Evolutionary conservation across 2,329 filamentous ascomycete genomes (phyloP).

Genomic region (Leptodontidium sp.): DNA sequence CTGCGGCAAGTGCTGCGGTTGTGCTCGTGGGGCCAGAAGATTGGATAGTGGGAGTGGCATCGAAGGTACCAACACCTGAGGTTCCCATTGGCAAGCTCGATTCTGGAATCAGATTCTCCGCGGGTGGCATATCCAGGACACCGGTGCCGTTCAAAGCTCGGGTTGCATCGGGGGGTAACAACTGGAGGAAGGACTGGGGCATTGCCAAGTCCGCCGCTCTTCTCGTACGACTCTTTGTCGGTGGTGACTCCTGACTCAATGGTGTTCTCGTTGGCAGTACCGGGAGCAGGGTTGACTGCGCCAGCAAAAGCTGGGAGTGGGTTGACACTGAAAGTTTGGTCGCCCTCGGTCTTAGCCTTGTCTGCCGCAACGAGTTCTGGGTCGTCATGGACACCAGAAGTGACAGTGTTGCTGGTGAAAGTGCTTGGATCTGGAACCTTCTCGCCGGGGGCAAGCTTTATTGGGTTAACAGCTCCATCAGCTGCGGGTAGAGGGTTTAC

Average conservation of each 20-base stretch:
- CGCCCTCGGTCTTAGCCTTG: conserved; percentile 44
- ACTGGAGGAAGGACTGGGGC: conserved; percentile 45
- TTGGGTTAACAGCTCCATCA: conserved; percentile 77
- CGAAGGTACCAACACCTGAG: conserved; percentile 56
- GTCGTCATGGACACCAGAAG: conserved; percentile 79
- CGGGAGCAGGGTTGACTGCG: conserved; percentile 76
- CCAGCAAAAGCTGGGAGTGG: conserved; percentile 69
- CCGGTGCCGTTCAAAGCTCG: conserved; percentile 46
- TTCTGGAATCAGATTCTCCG: conserved; percentile 78
- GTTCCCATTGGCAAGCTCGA: conserved; percentile 75
- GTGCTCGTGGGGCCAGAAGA: conserved; percentile 58
- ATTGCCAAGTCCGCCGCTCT: conserved; percentile 67
- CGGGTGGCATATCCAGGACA: conserved; percentile 60
- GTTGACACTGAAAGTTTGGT: conserved; percentile 63
- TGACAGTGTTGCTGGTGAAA: conserved; percentile 72
- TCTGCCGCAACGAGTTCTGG: conserved; percentile 74
- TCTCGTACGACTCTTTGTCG: conserved; percentile 88
- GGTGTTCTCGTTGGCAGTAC: conserved; percentile 70
- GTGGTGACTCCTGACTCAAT: conserved; percentile 76
- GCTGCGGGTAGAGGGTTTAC: conserved; percentile 70
- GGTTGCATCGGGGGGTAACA: conserved; percentile 54
- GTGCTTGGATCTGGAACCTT: conserved; percentile 74
- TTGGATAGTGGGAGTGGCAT: conserved; percentile 58
- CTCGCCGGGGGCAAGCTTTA: conserved; percentile 82
- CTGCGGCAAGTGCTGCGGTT: conserved; percentile 52